phyloP scores from a whole-genome alignment of 1,284 basidiomycete genomes.

The Leccinum angustisporum region DNA sequence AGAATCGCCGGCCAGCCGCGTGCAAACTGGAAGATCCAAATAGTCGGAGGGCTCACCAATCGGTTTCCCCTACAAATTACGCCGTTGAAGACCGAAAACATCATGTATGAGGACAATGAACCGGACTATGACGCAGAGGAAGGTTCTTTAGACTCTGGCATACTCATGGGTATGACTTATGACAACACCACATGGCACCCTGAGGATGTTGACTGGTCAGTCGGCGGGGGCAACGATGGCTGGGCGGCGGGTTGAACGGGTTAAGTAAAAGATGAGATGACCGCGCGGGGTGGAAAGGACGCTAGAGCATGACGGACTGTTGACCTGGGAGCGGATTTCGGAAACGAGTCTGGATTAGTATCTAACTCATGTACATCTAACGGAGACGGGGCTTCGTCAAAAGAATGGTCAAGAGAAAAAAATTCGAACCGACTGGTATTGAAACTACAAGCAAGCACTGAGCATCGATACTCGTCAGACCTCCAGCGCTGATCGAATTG shows the following conservation, averaged over 20 bases:
- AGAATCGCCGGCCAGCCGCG: constrained; percentile 24
- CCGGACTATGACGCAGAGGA: constrained; percentile 16
- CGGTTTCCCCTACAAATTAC: constrained; percentile 4
- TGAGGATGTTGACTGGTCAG: constrained; percentile 19
- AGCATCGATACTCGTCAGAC: constrained; percentile 14
- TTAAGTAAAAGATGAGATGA: background rate
- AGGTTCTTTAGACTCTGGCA: constrained; percentile 30
- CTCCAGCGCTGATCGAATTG: constrained; percentile 17
- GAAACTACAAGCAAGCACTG: constrained; percentile 5
- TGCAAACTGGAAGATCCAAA: constrained; percentile 28
- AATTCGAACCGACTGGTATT: constrained; percentile 25
- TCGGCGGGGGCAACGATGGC: constrained; percentile 2
- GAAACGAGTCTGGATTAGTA: constrained; percentile 23
- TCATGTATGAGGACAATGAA: constrained; percentile 22
- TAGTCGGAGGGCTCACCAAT: constrained; percentile 17
- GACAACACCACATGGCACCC: constrained; percentile 7
- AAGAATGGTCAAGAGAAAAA: background rate
- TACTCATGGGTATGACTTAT: constrained; percentile 18
- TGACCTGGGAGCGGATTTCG: constrained; percentile 5
- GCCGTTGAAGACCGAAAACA: constrained; percentile 11
- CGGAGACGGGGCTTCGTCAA: constrained; percentile 9
- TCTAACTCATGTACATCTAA: constrained; percentile 29
- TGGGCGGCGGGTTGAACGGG: constrained; percentile 10
- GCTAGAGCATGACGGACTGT: background rate
- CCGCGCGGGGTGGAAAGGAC: constrained; percentile 1